Evolutionary conservation across 768 basidiomycete genomes (phyloP).

Genomic region (Chlorophyllum brunneum): DNA sequence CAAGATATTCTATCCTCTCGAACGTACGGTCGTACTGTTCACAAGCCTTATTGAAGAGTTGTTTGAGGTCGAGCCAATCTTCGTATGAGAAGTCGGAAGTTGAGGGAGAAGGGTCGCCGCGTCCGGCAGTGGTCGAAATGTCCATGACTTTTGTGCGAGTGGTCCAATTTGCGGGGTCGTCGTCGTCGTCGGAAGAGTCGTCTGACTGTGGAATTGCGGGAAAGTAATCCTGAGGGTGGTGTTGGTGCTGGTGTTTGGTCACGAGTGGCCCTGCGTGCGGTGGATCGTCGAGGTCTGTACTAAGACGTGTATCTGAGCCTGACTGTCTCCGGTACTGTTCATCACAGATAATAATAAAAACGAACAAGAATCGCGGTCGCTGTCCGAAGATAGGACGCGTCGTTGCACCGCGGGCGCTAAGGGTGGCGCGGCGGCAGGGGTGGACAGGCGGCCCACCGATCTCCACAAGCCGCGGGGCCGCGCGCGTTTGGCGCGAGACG

Average conservation of each 20-base stretch:
- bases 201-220: slow-evolving; percentile 22
- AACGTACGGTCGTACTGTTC: slow-evolving; percentile 57
- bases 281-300: slow-evolving; percentile 13
- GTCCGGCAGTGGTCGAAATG: slow-evolving; percentile 31
- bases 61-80: slow-evolving; percentile 69
- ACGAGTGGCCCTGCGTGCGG: slow-evolving; percentile 8
- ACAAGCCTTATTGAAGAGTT: slow-evolving; percentile 52
- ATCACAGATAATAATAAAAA: slow-evolving; percentile 2
- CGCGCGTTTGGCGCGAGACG: slow-evolving; percentile 18
- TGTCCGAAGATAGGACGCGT: slow-evolving; percentile 10
- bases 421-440: slow-evolving; percentile 13
- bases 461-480: slow-evolving; percentile 43
- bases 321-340: background rate
- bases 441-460: slow-evolving; percentile 31
- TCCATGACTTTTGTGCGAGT: slow-evolving; percentile 37
- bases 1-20: background rate
- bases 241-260: slow-evolving; percentile 15
- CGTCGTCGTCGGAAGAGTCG: slow-evolving; percentile 13
- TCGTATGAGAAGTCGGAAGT: slow-evolving; percentile 23
- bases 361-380: slow-evolving; percentile 10
- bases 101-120: slow-evolving; percentile 14
- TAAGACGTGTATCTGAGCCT: slow-evolving; percentile 12
- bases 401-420: slow-evolving; percentile 11
- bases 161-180: slow-evolving; percentile 26
- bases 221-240: slow-evolving; percentile 31